A percentile compares a stretch with the other conserved stretches of the same genome.
Evolutionary conservation across 2,329 filamentous ascomycete species (phyloP).

Genomic region (Aspergillus sp.): DNA sequence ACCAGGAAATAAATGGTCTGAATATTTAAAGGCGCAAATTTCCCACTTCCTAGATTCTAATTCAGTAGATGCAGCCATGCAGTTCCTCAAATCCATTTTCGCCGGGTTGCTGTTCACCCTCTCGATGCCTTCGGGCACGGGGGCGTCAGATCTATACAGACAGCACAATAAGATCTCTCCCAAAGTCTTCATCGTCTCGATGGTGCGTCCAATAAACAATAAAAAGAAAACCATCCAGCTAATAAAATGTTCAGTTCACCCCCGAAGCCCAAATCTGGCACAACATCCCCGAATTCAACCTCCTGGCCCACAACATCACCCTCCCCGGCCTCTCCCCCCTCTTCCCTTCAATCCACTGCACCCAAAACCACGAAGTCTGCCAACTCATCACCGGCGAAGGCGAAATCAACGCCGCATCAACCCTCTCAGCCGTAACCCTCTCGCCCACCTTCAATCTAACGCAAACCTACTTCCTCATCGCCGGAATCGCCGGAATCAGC

Average conservation of each 20-base stretch:
- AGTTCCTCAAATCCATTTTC: slow-evolving; percentile 16
- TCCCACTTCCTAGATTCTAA: background rate
- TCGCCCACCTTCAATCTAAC: slow-evolving; percentile 64
- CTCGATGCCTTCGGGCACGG: slow-evolving; percentile 8
- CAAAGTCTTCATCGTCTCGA: slow-evolving; percentile 45
- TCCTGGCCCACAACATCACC: slow-evolving; percentile 58
- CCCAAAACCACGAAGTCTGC: slow-evolving; percentile 60
- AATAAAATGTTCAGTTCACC: slow-evolving; percentile 51
- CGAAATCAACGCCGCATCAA: slow-evolving; percentile 73
- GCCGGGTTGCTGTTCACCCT: slow-evolving; percentile 17
- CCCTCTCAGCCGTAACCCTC: slow-evolving; percentile 63
- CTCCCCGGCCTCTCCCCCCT: slow-evolving; percentile 64
- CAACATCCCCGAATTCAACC: slow-evolving; percentile 54
- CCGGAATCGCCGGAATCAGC: slow-evolving; percentile 73
- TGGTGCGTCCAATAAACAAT: slow-evolving; percentile 28
- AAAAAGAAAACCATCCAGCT: background rate
- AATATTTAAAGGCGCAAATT: background rate
- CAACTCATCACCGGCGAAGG: slow-evolving; percentile 68
- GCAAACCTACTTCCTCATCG: slow-evolving; percentile 68
- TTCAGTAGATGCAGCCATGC: slow-evolving; percentile 8
- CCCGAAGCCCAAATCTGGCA: slow-evolving; percentile 66
- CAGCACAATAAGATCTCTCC: slow-evolving; percentile 29
- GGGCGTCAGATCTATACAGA: background rate
- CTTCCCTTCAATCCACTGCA: slow-evolving; percentile 66
- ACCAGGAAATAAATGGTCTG: background rate